Evolutionary conservation across 257 asterid species (phyloP).

Genomic region (Voacanga thouarsii): DNA sequence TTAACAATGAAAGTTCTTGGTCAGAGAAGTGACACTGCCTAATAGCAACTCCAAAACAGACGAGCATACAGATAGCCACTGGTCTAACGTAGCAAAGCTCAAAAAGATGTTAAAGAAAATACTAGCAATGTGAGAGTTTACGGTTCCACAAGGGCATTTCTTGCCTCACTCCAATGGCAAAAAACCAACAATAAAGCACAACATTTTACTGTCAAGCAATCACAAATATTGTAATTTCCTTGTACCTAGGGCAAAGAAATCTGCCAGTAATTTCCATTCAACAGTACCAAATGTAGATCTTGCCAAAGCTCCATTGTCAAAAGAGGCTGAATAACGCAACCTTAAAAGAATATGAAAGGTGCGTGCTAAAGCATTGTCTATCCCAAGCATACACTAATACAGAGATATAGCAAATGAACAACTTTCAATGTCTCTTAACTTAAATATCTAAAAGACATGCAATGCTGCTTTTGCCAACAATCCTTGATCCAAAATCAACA

Average conservation of each 20-base stretch:
- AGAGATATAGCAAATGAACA: neutral
- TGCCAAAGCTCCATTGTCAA: neutral
- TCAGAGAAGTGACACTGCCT: neutral
- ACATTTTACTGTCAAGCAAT: neutral
- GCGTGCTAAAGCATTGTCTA: neutral
- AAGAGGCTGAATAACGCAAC: neutral
- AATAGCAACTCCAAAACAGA: neutral
- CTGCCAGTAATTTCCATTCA: neutral
- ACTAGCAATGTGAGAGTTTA: neutral
- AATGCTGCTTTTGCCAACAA: neutral
- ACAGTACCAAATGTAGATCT: no score
- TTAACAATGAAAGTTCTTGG: neutral
- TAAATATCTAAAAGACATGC: neutral
- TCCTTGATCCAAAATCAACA: neutral
- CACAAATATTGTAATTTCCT: neutral
- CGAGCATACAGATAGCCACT: neutral
- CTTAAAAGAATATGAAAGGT: neutral
- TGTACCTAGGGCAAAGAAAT: neutral
- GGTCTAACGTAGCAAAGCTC: neutral
- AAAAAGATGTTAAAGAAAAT: neutral
- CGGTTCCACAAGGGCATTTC: neutral
- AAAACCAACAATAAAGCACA: neutral
- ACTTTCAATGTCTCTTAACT: neutral
- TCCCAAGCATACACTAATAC: neutral
- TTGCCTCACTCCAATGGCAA: neutral